These are phyloP conservation scores for Suillus paluster DNA, from an alignment of 768 basidiomycete species.

Conservation along the genomic window DNA sequence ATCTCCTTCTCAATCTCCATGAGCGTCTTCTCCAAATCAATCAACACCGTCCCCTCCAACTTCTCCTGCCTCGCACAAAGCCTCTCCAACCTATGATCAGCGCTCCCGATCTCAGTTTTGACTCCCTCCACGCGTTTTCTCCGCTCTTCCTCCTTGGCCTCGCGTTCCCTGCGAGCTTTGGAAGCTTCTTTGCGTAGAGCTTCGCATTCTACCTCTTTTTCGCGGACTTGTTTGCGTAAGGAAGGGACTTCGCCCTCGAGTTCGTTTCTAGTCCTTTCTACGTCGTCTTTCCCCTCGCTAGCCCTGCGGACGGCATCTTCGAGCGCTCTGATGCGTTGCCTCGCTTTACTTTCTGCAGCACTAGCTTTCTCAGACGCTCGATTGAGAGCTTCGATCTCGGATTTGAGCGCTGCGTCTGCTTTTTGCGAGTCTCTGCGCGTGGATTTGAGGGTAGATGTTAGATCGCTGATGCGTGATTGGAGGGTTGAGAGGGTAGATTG, in stretches of 20 bases:
- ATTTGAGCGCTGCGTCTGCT: slow-evolving; percentile 76
- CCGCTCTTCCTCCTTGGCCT: slow-evolving; percentile 52
- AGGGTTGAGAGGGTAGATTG: slow-evolving; percentile 67
- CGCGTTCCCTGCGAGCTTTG: slow-evolving; percentile 46
- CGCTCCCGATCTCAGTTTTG: slow-evolving; percentile 58
- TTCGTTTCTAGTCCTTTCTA: slow-evolving; percentile 43
- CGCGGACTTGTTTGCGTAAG: slow-evolving; percentile 47
- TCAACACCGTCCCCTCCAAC: slow-evolving; percentile 59
- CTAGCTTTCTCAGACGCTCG: slow-evolving; percentile 81
- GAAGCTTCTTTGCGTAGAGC: slow-evolving; percentile 50
- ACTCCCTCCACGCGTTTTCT: slow-evolving; percentile 59
- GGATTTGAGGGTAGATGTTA: slow-evolving; percentile 73
- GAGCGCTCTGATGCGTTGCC: slow-evolving; percentile 84
- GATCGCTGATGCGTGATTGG: slow-evolving; percentile 66
- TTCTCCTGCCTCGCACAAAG: slow-evolving; percentile 67
- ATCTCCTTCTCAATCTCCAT: slow-evolving; percentile 63
- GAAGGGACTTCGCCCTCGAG: slow-evolving; percentile 46
- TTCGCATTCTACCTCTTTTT: slow-evolving; percentile 47
- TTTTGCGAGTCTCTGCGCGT: slow-evolving; percentile 84
- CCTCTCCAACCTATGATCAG: slow-evolving; percentile 70
- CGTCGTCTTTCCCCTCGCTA: slow-evolving; percentile 53
- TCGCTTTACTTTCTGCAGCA: slow-evolving; percentile 75
- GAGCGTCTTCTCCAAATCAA: slow-evolving; percentile 72
- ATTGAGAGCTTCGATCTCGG: slow-evolving; percentile 85
- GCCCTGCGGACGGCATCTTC: slow-evolving; percentile 89